Conservation (phyloP, 495 filamentous ascomycete genomes). For the Neurospora africana region DNA sequence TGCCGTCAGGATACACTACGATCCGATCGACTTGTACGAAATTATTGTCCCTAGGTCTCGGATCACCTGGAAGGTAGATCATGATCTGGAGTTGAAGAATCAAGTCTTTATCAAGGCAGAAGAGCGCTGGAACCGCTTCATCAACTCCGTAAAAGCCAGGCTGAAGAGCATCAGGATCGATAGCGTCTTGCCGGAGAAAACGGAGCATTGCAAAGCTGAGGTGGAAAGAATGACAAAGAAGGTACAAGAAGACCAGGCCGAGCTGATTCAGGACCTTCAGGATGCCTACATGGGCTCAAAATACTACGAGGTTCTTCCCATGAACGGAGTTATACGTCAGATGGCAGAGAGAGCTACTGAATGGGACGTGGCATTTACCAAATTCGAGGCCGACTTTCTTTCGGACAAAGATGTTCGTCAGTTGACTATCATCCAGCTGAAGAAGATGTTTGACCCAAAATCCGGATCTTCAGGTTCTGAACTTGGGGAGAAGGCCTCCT, state of each 20-base stretch:
- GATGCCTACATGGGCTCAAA: slow-evolving; percentile 84
- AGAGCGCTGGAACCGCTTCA: slow-evolving; percentile 73
- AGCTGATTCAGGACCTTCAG: slow-evolving; percentile 66
- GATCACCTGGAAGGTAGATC: slow-evolving; percentile 94
- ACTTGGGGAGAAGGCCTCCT: slow-evolving; percentile 16
- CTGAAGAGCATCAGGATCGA: slow-evolving; percentile 83
- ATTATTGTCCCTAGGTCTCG: slow-evolving; percentile 83
- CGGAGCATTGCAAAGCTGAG: slow-evolving; percentile 68
- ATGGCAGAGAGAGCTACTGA: slow-evolving; percentile 88
- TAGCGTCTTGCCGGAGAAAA: slow-evolving; percentile 76
- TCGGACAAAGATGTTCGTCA: slow-evolving; percentile 95
- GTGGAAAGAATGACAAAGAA: slow-evolving; percentile 64
- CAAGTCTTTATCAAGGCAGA: slow-evolving; percentile 74
- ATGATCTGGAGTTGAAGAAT: slow-evolving; percentile 83
- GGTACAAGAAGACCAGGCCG: slow-evolving; percentile 68
- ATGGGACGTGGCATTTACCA: slow-evolving; percentile 83
- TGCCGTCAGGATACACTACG: slow-evolving; percentile 74
- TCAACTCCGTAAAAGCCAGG: slow-evolving; percentile 69
- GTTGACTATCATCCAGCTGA: slow-evolving; percentile 82
- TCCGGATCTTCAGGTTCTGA: slow-evolving; percentile 6
- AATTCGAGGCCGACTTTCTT: slow-evolving; percentile 90
- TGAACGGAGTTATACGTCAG: slow-evolving; percentile 76
- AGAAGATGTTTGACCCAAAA: slow-evolving; percentile 66
- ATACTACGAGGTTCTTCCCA: slow-evolving; percentile 90
- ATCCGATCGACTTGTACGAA: slow-evolving; percentile 85